Evolutionary conservation across 2,329 filamentous ascomycete species (phyloP).

Genomic region (Xylaria sp.): DNA sequence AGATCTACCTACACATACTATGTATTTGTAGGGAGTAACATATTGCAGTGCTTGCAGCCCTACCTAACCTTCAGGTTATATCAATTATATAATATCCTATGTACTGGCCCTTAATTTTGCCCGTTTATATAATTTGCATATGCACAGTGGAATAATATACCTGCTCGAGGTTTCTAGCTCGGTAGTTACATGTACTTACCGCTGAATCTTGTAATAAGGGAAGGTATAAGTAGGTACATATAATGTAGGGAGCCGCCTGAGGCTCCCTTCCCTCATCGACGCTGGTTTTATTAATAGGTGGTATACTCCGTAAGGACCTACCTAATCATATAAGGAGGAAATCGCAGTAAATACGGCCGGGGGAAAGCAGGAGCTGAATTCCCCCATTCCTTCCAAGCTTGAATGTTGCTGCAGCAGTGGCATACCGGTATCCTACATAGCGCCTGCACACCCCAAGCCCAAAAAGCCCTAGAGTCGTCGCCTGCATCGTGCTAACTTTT

Average conservation of each 20-base stretch:
- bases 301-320: not conserved
- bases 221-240: not conserved
- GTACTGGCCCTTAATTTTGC: not conserved
- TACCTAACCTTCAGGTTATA: not conserved
- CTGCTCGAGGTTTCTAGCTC: not conserved
- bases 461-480: not conserved
- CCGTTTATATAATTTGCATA: not conserved
- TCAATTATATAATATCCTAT: no score
- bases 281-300: not conserved
- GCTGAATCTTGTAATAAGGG: not conserved
- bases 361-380: conserved; percentile 9
- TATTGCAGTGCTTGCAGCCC: not conserved
- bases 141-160: not conserved
- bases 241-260: no score
- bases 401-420: not conserved
- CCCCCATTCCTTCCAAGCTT: not conserved
- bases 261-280: not conserved
- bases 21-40: not conserved
- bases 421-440: not conserved
- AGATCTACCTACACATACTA: no score
- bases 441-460: not conserved
- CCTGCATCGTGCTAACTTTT: not conserved
- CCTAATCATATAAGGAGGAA: not conserved
- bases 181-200: not conserved
- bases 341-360: not conserved